phyloP scores from a whole-genome alignment of 129 eudicot genomes.

The Flaveria trinervia region DNA sequence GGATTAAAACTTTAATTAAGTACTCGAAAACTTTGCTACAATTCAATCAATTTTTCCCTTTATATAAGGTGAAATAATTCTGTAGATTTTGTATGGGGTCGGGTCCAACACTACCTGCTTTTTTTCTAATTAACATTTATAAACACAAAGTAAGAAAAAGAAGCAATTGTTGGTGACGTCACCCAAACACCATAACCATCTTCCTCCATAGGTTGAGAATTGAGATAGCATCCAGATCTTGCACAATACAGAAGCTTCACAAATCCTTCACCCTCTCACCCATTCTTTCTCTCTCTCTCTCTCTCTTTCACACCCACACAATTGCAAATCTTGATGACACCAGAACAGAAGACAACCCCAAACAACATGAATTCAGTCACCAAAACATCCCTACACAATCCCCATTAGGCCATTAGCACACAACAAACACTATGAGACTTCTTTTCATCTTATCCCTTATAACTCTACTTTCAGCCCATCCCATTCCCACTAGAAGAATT shows the following conservation, averaged over 20 bases:
- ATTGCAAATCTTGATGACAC: slow-evolving; percentile 24
- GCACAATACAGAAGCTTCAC: slow-evolving; percentile 76
- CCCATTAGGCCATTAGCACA: slow-evolving; percentile 37
- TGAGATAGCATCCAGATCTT: slow-evolving; percentile 76
- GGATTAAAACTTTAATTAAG: too few relatives aligned
- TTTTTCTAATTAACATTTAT: too few relatives aligned
- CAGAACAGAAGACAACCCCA: slow-evolving; percentile 30
- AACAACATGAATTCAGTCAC: slow-evolving; percentile 59
- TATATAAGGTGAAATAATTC: too few relatives aligned
- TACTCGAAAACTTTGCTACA: too few relatives aligned
- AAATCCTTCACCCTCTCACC: slow-evolving; percentile 25
- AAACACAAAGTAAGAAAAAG: slow-evolving; percentile 20
- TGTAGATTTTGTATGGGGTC: slow-evolving; percentile 1
- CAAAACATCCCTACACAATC: slow-evolving; percentile 38
- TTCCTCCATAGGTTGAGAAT: slow-evolving; percentile 26
- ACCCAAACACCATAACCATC: slow-evolving; percentile 36
- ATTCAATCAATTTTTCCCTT: too few relatives aligned
- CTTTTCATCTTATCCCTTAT: slow-evolving; percentile 40
- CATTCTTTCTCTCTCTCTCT: neutral
- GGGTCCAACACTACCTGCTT: neutral
- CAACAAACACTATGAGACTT: slow-evolving; percentile 44
- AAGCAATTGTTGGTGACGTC: slow-evolving; percentile 58
- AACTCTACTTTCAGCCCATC: slow-evolving; percentile 37
- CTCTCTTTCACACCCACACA: slow-evolving; percentile 31
- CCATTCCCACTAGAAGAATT: slow-evolving; percentile 70